These are phyloP conservation scores for Eimeria maxima DNA, from an alignment of 169 alveolate genomes.

Conservation along the genomic window DNA sequence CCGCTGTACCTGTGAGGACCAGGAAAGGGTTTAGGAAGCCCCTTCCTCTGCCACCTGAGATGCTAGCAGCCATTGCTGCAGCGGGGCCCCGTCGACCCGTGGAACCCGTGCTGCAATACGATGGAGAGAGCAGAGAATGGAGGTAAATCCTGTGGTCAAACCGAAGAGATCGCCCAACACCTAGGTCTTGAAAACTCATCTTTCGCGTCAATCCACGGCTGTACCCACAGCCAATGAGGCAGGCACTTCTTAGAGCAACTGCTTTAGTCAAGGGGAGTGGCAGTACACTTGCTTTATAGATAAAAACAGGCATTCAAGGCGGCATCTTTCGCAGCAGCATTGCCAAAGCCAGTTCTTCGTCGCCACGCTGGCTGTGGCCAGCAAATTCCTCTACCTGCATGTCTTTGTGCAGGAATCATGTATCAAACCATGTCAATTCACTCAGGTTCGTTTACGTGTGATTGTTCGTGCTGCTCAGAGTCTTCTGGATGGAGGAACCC, in stretches of 20 bases:
- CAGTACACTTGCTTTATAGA: neutral
- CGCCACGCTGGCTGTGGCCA: neutral
- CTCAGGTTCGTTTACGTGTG: neutral
- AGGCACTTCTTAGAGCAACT: neutral
- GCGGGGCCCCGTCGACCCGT: conserved; percentile 73
- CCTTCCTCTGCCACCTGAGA: conserved; percentile 82
- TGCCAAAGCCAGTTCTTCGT: neutral
- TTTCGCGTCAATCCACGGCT: neutral
- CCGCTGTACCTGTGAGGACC: conserved; percentile 83
- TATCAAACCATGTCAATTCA: neutral
- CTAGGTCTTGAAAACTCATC: neutral
- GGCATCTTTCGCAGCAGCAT: neutral
- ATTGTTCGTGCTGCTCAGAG: conserved; percentile 26
- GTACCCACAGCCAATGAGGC: neutral
- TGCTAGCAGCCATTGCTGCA: conserved; percentile 80
- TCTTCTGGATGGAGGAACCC: conserved; percentile 82
- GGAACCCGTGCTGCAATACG: conserved; percentile 83
- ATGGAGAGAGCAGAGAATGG: conserved; percentile 82
- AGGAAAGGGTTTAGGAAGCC: conserved; percentile 82
- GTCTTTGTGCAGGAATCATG: neutral
- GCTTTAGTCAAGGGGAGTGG: neutral
- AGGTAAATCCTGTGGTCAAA: conserved; percentile 26
- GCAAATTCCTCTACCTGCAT: neutral
- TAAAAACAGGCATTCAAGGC: neutral
- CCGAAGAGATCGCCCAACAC: neutral